Percentiles rank a stretch among this genome's conserved stretches.
Conservation (phyloP, 805 yeast species). For the Komagataella kurtzmanii region DNA sequence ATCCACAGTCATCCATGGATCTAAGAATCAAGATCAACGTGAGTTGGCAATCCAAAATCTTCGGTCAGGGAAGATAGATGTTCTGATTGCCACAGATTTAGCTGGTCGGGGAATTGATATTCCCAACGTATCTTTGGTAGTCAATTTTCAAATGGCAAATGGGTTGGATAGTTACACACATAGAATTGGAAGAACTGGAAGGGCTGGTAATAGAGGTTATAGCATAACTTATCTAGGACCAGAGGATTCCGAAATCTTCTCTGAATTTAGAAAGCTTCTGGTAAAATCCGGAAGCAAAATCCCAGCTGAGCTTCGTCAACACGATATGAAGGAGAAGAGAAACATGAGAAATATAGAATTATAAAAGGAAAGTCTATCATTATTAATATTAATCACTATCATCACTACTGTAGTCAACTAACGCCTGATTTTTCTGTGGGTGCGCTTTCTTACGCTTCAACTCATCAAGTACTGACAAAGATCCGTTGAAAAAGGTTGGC, state of each 20-base stretch:
- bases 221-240: slow-evolving; percentile 62
- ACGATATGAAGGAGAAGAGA: slow-evolving; percentile 9
- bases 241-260: slow-evolving; percentile 37
- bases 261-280: slow-evolving; percentile 36
- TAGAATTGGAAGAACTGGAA: slow-evolving; percentile 92
- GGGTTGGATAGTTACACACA: slow-evolving; percentile 78
- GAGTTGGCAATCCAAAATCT: slow-evolving; percentile 61
- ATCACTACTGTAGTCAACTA: neutral
- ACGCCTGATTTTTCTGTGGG: neutral
- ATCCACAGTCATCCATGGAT: slow-evolving; percentile 69
- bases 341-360: slow-evolving; percentile 2
- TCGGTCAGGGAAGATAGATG: slow-evolving; percentile 37
- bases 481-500: neutral
- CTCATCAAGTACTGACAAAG: neutral
- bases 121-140: slow-evolving; percentile 71
- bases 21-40: slow-evolving; percentile 73
- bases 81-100: slow-evolving; percentile 84
- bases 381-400: neutral
- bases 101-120: slow-evolving; percentile 95
- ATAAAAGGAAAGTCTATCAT: neutral
- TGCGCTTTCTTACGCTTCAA: neutral
- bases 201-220: slow-evolving; percentile 77
- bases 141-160: slow-evolving; percentile 77
- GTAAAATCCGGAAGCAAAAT: slow-evolving; percentile 23
- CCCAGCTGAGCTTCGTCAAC: slow-evolving; percentile 23